Base-by-base conservation (phyloP, 2,329 filamentous ascomycete genomes). In the Penicillium sp. region DNA sequence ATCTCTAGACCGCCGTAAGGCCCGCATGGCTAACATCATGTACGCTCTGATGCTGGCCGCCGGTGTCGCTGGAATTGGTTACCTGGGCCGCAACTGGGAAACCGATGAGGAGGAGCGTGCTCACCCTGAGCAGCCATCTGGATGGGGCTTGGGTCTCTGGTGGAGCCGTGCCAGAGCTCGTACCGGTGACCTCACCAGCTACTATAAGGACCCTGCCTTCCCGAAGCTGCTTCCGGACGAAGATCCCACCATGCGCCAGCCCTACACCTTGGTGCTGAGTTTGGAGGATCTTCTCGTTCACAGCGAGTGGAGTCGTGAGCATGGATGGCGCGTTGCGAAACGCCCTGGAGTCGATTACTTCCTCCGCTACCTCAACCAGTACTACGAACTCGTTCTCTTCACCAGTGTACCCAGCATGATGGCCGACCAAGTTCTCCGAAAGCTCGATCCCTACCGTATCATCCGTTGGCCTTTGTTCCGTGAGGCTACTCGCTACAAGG, bases 371-470 rank as follows among this genome's bases (percentile, higher is more conserved):
- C 83, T 99, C 45, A 93, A 90, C 76, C 92, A 97, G 75, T 97
- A 99, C 82, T 99, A 97, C 71, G 94, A 99, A 75, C 82, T 99
- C 51, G 94, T 97, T 48, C 86, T 99, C 61, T 99, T 97, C 79
- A 99, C 94, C 28, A 90, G 85, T 34, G 88, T 94, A 43, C 92
- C 93, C 0, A 91, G 87, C 68, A 87, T 86, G 68, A 89, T 91
- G 71, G 93, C 87, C 24, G 92, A 97, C 64, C 91, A 91, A 21
- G 83, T 99, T 48, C 85, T 97, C 62, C 87, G 91, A 68, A 99
- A 99, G 77, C 81, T 99, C 56, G 94, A 99, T 71, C 94, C 93
- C 31, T 97, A 90, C 81, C 90, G 89, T 67, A 91, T 97, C 73
- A 92, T 97, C 72, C 89, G 92, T 78, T 97, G 92, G 89, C 92